Base-by-base conservation (phyloP, 2,329 filamentous ascomycete genomes). In the Penicillium nordicum region DNA sequence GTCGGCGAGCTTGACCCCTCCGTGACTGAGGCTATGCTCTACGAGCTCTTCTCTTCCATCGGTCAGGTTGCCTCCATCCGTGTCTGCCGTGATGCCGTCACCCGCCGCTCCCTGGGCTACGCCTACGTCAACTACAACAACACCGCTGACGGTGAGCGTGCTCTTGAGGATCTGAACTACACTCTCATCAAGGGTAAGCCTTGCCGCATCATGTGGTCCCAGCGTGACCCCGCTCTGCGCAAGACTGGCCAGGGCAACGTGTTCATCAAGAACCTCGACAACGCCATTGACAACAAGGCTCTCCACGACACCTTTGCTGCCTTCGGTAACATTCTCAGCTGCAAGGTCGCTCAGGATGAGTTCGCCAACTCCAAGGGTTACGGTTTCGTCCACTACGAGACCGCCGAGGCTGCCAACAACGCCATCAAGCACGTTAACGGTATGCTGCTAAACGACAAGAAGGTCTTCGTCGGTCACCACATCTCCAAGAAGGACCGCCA, bases 51-150 rank as follows among this genome's bases (percentile, higher is more conserved):
- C 85, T 97, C 94, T 59, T 94, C 95, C 79, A 99, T 99, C 74
- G 94, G 94, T 69, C 93, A 96, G 72, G 94, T 99, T 71, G 94
- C 94, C 66, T 99, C 94, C 60, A 99, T 99, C 78, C 94, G 94
- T 85, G 94, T 99, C 76, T 99, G 94, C 86, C 94, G 94, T 80
- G 94, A 99, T 74, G 93, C 94, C 63, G 92, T 99, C 74, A 97
- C 94, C 73, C 92, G 94, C 76, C 93, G 94, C 79, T 99, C 94
- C 65, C 91, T 99, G 67, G 94, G 94, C 67, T 99, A 99, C 78
- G 94, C 94, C 78, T 99, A 99, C 78, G 94, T 99, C 80, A 99
- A 99, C 87, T 99, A 97, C 87, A 99, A 97, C 84, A 93, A 91
- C 78, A 96, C 92, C 61, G 78, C 86, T 62, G 94, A 99, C 76